Evolutionary conservation across 2,329 filamentous ascomycete genomes (phyloP).

Genomic region (Alternaria atra): DNA sequence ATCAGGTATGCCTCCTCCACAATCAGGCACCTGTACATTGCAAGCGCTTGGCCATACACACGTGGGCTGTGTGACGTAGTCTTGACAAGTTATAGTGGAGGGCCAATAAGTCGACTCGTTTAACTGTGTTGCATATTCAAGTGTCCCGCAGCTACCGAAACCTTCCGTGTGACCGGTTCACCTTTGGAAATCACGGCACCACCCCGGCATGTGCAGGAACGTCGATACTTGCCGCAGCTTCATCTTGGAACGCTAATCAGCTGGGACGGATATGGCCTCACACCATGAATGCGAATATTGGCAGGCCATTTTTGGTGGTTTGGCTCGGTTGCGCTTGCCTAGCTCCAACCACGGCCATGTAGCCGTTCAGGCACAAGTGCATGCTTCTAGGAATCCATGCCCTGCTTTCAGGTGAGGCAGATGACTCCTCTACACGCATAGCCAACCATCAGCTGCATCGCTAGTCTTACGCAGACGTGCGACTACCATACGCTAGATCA

Average conservation of each 20-base stretch:
- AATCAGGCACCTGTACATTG: slow-evolving; percentile 17
- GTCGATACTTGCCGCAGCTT: slow-evolving; percentile 6
- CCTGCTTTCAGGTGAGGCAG: slow-evolving; percentile 3
- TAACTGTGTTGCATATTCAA: slow-evolving; percentile 11
- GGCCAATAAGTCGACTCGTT: slow-evolving; percentile 14
- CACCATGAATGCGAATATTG: slow-evolving; percentile 18
- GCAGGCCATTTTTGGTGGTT: slow-evolving; percentile 9
- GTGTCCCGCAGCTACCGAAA: slow-evolving; percentile 22
- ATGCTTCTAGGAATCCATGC: slow-evolving; percentile 8
- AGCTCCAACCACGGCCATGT: neutral
- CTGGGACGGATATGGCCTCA: slow-evolving; percentile 11
- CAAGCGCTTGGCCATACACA: slow-evolving; percentile 1
- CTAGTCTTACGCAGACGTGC: slow-evolving; percentile 2
- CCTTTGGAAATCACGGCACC: slow-evolving; percentile 12
- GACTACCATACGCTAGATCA: slow-evolving; percentile 8
- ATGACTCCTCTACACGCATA: slow-evolving; percentile 21
- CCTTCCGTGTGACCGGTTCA: slow-evolving; percentile 28
- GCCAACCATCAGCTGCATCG: slow-evolving; percentile 9
- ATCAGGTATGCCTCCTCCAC: slow-evolving; percentile 10
- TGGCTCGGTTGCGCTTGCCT: slow-evolving; percentile 15
- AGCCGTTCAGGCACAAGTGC: slow-evolving; percentile 10
- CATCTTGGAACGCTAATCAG: slow-evolving; percentile 5
- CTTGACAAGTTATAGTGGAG: slow-evolving; percentile 6
- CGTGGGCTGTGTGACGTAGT: slow-evolving; percentile 24
- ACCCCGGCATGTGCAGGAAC: slow-evolving; percentile 15